Conservation (phyloP, 208 protist species). For the Wallacemonas sp. region DNA sequence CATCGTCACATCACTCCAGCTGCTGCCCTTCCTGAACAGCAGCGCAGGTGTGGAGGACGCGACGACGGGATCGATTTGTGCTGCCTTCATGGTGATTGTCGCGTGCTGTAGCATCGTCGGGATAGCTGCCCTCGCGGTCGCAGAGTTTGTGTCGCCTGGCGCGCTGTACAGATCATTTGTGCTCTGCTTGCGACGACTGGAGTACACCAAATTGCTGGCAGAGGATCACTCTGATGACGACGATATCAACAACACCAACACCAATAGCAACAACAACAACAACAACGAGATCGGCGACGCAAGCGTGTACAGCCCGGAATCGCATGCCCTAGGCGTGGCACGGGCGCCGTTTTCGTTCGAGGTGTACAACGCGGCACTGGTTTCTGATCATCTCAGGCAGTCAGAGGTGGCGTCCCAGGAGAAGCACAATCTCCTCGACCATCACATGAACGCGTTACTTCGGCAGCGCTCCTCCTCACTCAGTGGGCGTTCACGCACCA, state of each 20-base stretch:
- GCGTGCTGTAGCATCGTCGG: conserved; percentile 15
- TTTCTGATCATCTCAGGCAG: not conserved
- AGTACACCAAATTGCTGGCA: conserved; percentile 1
- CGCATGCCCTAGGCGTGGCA: not conserved
- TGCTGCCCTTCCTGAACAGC: conserved; percentile 29
- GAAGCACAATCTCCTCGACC: not conserved
- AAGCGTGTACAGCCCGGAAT: not conserved
- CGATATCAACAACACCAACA: too few relatives aligned
- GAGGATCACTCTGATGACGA: not conserved
- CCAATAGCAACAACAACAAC: too few relatives aligned
- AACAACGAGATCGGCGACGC: too few relatives aligned
- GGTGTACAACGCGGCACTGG: conserved; percentile 10
- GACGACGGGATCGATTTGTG: not conserved
- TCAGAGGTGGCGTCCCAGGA: not conserved
- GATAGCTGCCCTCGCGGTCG: conserved; percentile 12
- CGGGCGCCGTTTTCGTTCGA: conserved; percentile 15
- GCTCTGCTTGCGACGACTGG: not conserved
- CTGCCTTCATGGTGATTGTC: conserved; percentile 25
- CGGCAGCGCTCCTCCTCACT: conserved; percentile 10
- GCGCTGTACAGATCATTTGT: not conserved
- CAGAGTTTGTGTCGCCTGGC: conserved; percentile 12
- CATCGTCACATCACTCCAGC: conserved; percentile 22
- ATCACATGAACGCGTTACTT: conserved; percentile 8
- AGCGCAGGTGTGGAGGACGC: not conserved
- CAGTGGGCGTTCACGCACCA: conserved; percentile 2